Evolutionary conservation across 2,329 filamentous ascomycete species (phyloP).

Genomic region (Fusarium staphyleae): DNA sequence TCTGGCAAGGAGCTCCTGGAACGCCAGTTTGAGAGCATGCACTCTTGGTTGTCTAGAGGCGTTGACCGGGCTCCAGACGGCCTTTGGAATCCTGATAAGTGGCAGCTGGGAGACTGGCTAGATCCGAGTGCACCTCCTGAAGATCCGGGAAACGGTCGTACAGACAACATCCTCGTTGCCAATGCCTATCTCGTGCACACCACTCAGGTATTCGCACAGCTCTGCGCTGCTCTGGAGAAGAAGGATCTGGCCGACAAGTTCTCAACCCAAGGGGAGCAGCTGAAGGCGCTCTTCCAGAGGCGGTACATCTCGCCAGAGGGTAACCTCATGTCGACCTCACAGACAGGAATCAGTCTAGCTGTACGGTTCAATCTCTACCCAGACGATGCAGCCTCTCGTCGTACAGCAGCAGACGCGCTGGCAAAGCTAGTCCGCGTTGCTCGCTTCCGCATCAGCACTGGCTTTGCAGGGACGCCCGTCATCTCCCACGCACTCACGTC

Average conservation of each 20-base stretch:
- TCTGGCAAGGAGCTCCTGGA: conserved; percentile 47
- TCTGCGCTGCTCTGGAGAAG: not conserved
- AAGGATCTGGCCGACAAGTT: not conserved
- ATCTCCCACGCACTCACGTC: no score
- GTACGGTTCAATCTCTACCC: not conserved
- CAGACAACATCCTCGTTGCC: not conserved
- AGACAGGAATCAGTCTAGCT: not conserved
- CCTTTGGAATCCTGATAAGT: conserved; percentile 45
- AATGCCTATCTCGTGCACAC: conserved; percentile 6
- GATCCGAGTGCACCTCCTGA: conserved; percentile 23
- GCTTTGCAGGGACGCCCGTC: no score
- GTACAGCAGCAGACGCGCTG: conserved; percentile 3
- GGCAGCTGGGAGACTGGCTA: conserved; percentile 18
- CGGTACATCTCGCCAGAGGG: not conserved
- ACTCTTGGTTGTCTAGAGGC: conserved; percentile 49
- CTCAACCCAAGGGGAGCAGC: not conserved
- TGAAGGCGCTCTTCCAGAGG: not conserved
- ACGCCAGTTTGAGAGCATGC: conserved; percentile 48
- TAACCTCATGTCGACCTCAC: not conserved
- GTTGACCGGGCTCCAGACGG: conserved; percentile 45
- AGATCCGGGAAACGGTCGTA: not conserved
- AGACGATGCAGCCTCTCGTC: conserved; percentile 50
- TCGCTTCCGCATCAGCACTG: no score
- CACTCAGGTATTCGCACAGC: not conserved
- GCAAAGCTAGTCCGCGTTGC: not conserved